Percentiles rank a stretch among this genome's conserved stretches.
Evolutionary conservation across 441 rosid genomes (phyloP).

Genomic region (Iberis amara): DNA sequence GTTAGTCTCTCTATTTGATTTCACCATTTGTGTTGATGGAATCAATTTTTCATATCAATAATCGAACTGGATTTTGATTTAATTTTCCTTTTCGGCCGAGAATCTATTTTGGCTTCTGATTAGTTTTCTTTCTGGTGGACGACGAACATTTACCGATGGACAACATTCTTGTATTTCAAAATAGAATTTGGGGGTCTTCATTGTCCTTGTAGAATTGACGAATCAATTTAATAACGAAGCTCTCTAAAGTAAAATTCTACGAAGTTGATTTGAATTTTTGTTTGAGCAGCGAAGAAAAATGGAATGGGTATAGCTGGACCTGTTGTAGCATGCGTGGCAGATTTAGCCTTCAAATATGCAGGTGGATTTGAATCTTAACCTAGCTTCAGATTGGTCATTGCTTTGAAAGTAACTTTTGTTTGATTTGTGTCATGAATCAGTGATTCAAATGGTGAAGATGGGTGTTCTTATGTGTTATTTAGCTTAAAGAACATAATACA

Average conservation of each 20-base stretch:
- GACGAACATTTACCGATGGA: background rate
- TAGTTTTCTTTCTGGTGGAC: too few relatives aligned
- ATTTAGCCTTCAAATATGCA: slow-evolving; percentile 64
- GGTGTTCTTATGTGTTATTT: background rate
- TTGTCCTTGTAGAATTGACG: background rate
- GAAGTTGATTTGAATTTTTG: slow-evolving; percentile 3
- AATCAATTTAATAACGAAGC: background rate
- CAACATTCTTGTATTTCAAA: background rate
- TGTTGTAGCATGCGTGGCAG: slow-evolving; percentile 54
- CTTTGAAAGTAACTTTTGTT: background rate
- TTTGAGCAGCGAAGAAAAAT: slow-evolving; percentile 48
- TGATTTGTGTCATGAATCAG: too few relatives aligned
- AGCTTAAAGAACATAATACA: background rate
- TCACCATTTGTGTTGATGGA: background rate
- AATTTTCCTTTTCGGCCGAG: background rate
- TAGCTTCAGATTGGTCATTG: background rate
- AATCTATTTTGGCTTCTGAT: background rate
- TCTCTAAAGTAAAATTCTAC: background rate
- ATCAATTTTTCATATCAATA: background rate
- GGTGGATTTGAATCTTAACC: slow-evolving; percentile 32
- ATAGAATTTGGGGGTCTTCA: background rate
- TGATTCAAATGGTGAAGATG: background rate
- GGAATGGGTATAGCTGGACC: slow-evolving; percentile 58
- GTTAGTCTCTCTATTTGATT: slow-evolving; percentile 28
- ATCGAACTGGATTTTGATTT: background rate